phyloP scores from a whole-genome alignment of 176 grass and related monocot species.

The Aegilops sharonensis region DNA sequence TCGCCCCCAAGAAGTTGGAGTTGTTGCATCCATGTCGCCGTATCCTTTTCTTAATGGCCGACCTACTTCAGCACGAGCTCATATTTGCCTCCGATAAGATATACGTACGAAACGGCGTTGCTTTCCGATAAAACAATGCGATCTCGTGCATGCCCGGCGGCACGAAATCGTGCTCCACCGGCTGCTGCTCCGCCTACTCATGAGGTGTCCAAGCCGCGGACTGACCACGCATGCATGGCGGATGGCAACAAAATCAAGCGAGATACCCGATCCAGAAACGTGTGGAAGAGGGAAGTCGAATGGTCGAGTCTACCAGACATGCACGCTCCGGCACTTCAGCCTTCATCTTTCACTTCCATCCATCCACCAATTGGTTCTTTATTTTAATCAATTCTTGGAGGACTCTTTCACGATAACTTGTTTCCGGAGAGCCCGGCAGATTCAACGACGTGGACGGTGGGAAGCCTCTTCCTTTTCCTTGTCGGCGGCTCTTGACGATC shows the following conservation, averaged over 20 bases:
- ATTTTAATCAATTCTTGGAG: not conserved
- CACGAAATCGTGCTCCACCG: not conserved
- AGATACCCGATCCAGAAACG: conserved; percentile 7
- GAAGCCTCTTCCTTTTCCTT: not conserved
- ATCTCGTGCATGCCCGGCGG: not conserved
- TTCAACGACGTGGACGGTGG: conserved; percentile 10
- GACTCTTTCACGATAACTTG: not conserved
- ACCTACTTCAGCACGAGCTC: not conserved
- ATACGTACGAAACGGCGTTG: not conserved
- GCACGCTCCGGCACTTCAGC: not conserved
- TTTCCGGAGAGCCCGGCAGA: conserved; percentile 1
- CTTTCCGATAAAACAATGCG: not conserved
- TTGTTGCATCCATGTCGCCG: not conserved
- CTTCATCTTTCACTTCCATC: not conserved
- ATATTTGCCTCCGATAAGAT: not conserved
- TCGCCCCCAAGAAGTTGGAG: not conserved
- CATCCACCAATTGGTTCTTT: not conserved
- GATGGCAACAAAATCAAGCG: not conserved
- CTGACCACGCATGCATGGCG: too few relatives aligned
- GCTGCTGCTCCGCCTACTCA: not conserved
- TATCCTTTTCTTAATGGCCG: not conserved
- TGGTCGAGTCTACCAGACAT: not conserved
- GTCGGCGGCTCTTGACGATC: not conserved
- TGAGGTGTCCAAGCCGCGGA: not conserved
- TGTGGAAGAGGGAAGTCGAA: not conserved